A percentile compares a stretch with the other conserved stretches of the same genome.
These are phyloP conservation scores for Dioszegia hungarica DNA, from an alignment of 768 basidiomycete species.

Conservation along the genomic window DNA sequence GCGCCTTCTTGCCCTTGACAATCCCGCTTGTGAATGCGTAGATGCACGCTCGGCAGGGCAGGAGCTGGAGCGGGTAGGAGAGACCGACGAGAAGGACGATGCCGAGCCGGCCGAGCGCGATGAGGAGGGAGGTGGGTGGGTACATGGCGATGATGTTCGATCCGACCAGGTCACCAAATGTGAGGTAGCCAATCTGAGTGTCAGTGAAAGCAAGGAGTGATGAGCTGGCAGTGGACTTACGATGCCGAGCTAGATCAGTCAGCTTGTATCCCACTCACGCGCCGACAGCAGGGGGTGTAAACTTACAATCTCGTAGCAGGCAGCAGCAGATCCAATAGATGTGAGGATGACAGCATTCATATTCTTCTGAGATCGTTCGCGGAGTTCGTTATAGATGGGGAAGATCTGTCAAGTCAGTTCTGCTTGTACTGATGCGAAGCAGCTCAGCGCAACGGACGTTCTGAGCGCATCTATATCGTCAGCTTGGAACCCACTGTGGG, in stretches of 20 bases:
- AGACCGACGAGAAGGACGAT: conserved; percentile 86
- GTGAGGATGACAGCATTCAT: conserved; percentile 84
- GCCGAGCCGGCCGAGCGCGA: conserved; percentile 86
- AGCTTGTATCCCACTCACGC: conserved; percentile 10
- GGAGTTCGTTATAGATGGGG: conserved; percentile 88
- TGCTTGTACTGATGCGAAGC: conserved; percentile 9
- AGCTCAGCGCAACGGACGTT: conserved; percentile 58
- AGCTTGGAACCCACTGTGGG: neutral
- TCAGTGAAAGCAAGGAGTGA: neutral
- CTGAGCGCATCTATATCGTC: conserved; percentile 69
- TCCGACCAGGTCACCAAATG: conserved; percentile 85
- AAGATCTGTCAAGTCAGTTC: conserved; percentile 62
- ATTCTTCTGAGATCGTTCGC: conserved; percentile 68
- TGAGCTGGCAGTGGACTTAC: conserved; percentile 5
- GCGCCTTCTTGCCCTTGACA: conserved; percentile 12
- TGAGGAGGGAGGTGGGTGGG: conserved; percentile 70
- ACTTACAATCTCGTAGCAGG: conserved; percentile 82
- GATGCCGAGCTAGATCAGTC: conserved; percentile 30
- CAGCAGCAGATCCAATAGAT: conserved; percentile 75
- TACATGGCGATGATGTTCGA: conserved; percentile 89
- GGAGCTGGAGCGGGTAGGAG: conserved; percentile 90
- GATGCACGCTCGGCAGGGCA: conserved; percentile 85
- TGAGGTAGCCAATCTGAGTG: conserved; percentile 65
- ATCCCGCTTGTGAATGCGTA: conserved; percentile 55
- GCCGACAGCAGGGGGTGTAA: too few species aligned